These are phyloP conservation scores for Gloeostereum incarnatum DNA, from an alignment of 768 basidiomycete genomes.

Conservation along the genomic window DNA sequence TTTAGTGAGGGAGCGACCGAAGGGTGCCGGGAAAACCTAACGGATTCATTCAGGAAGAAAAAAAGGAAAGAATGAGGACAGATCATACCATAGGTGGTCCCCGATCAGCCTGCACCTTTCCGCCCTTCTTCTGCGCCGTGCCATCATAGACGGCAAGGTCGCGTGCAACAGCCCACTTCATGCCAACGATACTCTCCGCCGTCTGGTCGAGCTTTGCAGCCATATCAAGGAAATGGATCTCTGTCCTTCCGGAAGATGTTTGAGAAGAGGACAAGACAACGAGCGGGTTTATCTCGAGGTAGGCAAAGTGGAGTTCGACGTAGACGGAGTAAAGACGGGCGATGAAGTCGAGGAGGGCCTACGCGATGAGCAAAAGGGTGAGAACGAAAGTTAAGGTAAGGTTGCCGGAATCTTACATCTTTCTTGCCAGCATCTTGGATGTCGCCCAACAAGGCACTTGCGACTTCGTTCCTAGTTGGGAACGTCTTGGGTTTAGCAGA, in stretches of 20 bases:
- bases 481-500: conserved; percentile 39
- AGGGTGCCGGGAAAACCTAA: conserved; percentile 83
- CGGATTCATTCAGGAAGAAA: not conserved
- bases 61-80: conserved; percentile 6
- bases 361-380: too few relatives aligned
- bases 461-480: conserved; percentile 75
- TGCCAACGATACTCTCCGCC: conserved; percentile 94
- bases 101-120: conserved; percentile 73
- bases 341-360: conserved; percentile 92
- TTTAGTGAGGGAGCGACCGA: conserved; percentile 95
- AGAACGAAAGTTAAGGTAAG: too few relatives aligned
- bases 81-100: conserved; percentile 86
- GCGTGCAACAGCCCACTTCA: conserved; percentile 97
- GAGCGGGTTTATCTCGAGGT: conserved; percentile 99
- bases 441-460: conserved; percentile 66
- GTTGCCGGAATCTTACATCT: too few relatives aligned
- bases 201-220: conserved; percentile 99
- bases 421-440: conserved; percentile 73
- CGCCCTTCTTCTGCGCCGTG: conserved; percentile 29
- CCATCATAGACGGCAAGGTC: conserved; percentile 72
- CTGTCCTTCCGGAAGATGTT: conserved; percentile 44
- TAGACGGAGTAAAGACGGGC: conserved; percentile 94
- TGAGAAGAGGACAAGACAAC: conserved; percentile 25
- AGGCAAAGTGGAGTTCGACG: conserved; percentile 98
- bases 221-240: conserved; percentile 97